phyloP scores from a whole-genome alignment of 371 early-diverging fungal genomes.

The Catenaria anguillulae region DNA sequence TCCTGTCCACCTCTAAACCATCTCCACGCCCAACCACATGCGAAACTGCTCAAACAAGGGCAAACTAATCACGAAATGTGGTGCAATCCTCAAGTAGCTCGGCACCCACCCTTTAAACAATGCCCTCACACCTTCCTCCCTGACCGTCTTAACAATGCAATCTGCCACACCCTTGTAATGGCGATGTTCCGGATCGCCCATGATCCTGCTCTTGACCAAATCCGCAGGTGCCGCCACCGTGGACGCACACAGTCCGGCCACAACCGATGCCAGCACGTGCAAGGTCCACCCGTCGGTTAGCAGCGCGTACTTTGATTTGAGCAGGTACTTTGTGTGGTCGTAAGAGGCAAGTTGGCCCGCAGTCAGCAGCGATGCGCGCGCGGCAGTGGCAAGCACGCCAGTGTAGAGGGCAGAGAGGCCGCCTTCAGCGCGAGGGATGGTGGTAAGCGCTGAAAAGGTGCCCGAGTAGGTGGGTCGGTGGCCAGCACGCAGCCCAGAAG shows the following conservation, averaged over 20 bases:
- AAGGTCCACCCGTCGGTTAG: conserved; percentile 14
- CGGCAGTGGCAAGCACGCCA: conserved; percentile 14
- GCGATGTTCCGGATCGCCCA: conserved; percentile 10
- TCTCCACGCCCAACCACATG: conserved; percentile 9
- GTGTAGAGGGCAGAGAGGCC: conserved; percentile 11
- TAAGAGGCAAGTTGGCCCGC: conserved; percentile 19
- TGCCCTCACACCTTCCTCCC: conserved; percentile 11
- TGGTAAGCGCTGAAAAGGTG: conserved; percentile 12
- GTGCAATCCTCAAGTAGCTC: conserved; percentile 17
- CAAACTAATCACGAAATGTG: conserved; percentile 18
- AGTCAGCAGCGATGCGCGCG: conserved; percentile 12
- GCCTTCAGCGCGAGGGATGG: conserved; percentile 11
- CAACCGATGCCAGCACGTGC: conserved; percentile 11
- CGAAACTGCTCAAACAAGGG: conserved; percentile 19
- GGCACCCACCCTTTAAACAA: conserved; percentile 19
- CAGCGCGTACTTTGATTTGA: conserved; percentile 9
- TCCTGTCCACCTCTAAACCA: conserved; percentile 8
- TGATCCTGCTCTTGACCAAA: conserved; percentile 16
- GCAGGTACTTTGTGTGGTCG: conserved; percentile 17
- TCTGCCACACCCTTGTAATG: conserved; percentile 14
- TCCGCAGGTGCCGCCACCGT: conserved; percentile 18
- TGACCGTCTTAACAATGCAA: conserved; percentile 11
- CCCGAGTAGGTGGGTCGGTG: conserved; percentile 9
- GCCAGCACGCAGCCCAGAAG: conserved; percentile 13
- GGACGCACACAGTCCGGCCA: conserved; percentile 16